Base-by-base conservation (phyloP, 2,329 filamentous ascomycete genomes). In the Fusarium odoratissimum region DNA sequence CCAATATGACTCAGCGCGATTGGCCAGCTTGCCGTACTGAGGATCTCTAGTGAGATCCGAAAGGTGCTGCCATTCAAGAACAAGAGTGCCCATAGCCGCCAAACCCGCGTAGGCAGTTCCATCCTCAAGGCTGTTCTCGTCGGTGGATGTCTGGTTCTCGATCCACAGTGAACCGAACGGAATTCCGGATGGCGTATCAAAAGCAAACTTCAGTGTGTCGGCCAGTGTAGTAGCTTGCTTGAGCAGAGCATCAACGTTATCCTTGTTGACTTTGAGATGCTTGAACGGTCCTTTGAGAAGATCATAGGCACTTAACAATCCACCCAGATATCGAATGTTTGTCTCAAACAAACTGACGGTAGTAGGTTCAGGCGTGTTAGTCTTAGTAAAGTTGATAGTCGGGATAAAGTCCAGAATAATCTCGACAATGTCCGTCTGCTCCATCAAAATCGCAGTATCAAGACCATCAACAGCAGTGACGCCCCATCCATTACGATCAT, bases 211-310 rank as follows among this genome's bases (percentile, higher is more conserved):
- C 8, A 69, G 5, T 4, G 57, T 67, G 2, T 85, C 2, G 92
- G 93, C 92, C 91, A 96, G 86, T 88, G 77, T 89, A 84, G 67
- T 89, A 87, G 12, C 84, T 86, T 58, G 83, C 79, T 72, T 86
- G 85, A 23, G 89, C 2, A 89, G 79, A 75, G 88, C 85, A 30
- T 83, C 69, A 0, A 86, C 85, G 73, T 89, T 89, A 14, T 77
- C 69, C 45, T 87, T 79, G 8, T 89, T 80, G 12, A 81, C 76
- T 8, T 77, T 69, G 28, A 69, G 66, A 21, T 69, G 66, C 8
- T 28, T 30, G 25, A 69, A 67, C 0, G 57, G 66, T 44, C 86
- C 83, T 13, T 80, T 78, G 69, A 84, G 86, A 41, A 89, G 79
- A 60, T 88, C 86, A 64, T 87, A 86, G 1, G 86, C 86, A 6